These are phyloP conservation scores for Vinca major DNA, from an alignment of 305 asterid species.

Conservation along the genomic window DNA sequence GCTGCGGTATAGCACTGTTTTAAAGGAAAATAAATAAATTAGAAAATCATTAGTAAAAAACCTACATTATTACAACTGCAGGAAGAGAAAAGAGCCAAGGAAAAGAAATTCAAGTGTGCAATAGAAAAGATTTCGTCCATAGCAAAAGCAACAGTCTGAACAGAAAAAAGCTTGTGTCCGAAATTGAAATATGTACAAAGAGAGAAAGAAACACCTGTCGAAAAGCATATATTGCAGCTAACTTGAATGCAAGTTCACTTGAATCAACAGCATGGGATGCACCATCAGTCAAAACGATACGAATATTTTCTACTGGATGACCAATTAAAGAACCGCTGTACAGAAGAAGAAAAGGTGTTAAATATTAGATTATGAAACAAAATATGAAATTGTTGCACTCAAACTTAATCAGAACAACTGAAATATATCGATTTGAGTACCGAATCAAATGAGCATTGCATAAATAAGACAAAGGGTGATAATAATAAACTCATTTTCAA, in stretches of 20 bases:
- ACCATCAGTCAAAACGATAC: slow-evolving; percentile 82
- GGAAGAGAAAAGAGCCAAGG: slow-evolving; percentile 1
- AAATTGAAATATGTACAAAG: background rate
- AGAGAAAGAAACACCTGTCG: slow-evolving; percentile 59
- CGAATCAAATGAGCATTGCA: background rate
- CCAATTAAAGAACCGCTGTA: slow-evolving; percentile 96
- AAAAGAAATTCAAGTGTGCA: background rate
- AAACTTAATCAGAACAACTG: background rate
- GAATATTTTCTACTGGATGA: slow-evolving; percentile 91
- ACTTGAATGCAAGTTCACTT: slow-evolving; percentile 96
- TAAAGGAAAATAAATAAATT: background rate
- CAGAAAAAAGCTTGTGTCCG: background rate
- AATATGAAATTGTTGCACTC: background rate
- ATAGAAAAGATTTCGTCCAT: background rate
- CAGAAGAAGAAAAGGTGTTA: slow-evolving; percentile 22
- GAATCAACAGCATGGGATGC: slow-evolving; percentile 96
- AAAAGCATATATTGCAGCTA: slow-evolving; percentile 94
- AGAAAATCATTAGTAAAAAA: background rate
- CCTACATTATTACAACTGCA: background rate
- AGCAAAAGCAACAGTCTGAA: background rate
- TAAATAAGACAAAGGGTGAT: background rate
- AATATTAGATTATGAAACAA: slow-evolving; percentile 1
- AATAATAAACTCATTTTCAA: background rate
- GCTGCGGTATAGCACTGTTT: slow-evolving; percentile 60
- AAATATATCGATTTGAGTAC: background rate